Evolutionary conservation across 441 rosid genomes (phyloP), one percentile per base, ranked within the genome.

Genomic region (Omphalea diandra): DNA sequence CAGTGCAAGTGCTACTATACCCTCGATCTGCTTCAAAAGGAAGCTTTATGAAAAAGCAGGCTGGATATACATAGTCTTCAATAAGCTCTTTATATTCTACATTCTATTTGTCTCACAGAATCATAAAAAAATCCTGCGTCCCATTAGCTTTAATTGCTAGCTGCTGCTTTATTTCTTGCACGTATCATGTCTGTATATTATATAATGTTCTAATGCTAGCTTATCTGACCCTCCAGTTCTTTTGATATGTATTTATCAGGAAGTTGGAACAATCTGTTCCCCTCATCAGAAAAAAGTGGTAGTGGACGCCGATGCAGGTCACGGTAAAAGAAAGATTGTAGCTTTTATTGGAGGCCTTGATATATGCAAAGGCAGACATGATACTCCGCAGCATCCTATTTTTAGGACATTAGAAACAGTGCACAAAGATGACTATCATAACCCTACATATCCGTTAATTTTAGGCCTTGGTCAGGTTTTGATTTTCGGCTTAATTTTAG

Each of bases 341-440:
- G 99, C 99, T 73, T 95, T 95, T 73, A 85, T 93, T 18, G 99
- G 99, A 32, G 99, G 99, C 29, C 97, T 95, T 67, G 98, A 95
- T 86, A 75, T 93, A 68, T 90, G 97, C 69, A 86, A 73, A 50
- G 99, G 99, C 11, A 81, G 98, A 72, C 93, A 95, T 46, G 99
- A 95, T 74, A 86, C 91, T 66, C 98, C 98, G 17, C 81, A 89
- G 58, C 99, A 95, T 79, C 87, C 91, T 24, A 38, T 93, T 65
- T 88, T 93, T 73, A 83, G 88, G 75, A 80, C 96, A 31, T 79
- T 87, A 32, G 77, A 83, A 47, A 95, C 98, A 12, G 65, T 75
- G 40, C 94, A 90, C 80, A 89, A 83, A 72, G 97, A 88, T 68
- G 97, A 95, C 78, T 91, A 74, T 79, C 97, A 84, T 77, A 95